Evolutionary conservation across 2,329 filamentous ascomycete species (phyloP), one percentile per base, ranked within the genome.

Genomic region (Ambrosiella cleistominuta): DNA sequence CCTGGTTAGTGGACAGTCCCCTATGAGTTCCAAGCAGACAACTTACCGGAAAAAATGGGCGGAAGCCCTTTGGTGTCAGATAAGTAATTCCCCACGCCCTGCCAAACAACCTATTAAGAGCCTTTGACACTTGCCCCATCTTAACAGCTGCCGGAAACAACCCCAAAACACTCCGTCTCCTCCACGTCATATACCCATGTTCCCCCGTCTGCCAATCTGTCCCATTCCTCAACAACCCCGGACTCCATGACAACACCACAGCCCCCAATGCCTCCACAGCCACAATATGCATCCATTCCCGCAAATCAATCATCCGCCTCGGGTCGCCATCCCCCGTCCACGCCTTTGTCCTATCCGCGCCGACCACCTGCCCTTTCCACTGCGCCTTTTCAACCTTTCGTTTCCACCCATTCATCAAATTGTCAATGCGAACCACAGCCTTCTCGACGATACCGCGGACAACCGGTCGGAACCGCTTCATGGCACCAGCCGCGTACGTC

Each of bases 251-350:
- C 1, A 79, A 65, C 0, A 78, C 75, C 1, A 71, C 65, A 0
- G 74, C 74, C 0, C 73, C 71, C 1, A 79, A 70, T 19, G 72
- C 76, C 61, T 79, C 76, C 37, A 79, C 74, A 1, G 70, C 71
- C 15, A 77, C 67, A 58, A 79, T 77, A 65, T 79, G 76, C 75
- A 78, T 78, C 76, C 76, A 79, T 57, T 76, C 72, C 55, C 74
- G 74, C 15, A 79, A 63, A 58, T 78, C 74, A 3, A 78, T 63
- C 36, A 71, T 68, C 17, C 5, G 2, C 17, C 9, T 7, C 27
- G 27, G 4, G 15, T 19, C 47, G 27, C 2, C n/a, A 27, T 27
- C 9, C 15, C 7, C 36, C 7, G 27, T 19, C 38, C 27, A 17
- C 12, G 35, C 19, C 13, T 38, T 37, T 6, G 38, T 9, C 9